phyloP scores from a whole-genome alignment of 73 alveolate genomes.

The Paramecium primaurelia region DNA sequence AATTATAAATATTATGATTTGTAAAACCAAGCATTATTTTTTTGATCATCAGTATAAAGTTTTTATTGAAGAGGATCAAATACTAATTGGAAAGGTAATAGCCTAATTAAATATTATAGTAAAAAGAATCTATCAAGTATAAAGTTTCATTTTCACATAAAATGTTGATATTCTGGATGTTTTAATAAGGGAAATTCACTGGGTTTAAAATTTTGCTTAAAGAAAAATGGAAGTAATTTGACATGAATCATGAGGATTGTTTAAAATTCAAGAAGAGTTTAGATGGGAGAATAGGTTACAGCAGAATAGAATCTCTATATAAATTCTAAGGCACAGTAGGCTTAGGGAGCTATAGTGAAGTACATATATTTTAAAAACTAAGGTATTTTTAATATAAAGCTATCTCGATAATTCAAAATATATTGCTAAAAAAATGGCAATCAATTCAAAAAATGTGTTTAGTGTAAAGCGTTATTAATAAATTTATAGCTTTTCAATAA shows the following conservation, averaged over 20 bases:
- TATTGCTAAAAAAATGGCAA: neutral
- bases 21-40: neutral
- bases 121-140: neutral
- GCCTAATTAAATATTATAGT: neutral
- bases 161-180: neutral
- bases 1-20: neutral
- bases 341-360: neutral
- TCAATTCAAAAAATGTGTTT: neutral
- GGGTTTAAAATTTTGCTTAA: neutral
- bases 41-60: neutral
- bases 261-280: neutral
- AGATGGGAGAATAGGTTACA: neutral
- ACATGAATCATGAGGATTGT: neutral
- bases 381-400: neutral
- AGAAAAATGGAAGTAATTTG: constrained; percentile 15
- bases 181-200: neutral
- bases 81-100: neutral
- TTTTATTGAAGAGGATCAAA: neutral
- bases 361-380: neutral
- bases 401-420: neutral
- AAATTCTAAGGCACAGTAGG: neutral
- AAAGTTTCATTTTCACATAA: neutral
- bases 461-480: neutral
- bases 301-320: neutral
- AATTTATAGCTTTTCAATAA: neutral